These are phyloP conservation scores for Amniculicola lignicola DNA, from an alignment of 495 filamentous ascomycete genomes.

Conservation along the genomic window DNA sequence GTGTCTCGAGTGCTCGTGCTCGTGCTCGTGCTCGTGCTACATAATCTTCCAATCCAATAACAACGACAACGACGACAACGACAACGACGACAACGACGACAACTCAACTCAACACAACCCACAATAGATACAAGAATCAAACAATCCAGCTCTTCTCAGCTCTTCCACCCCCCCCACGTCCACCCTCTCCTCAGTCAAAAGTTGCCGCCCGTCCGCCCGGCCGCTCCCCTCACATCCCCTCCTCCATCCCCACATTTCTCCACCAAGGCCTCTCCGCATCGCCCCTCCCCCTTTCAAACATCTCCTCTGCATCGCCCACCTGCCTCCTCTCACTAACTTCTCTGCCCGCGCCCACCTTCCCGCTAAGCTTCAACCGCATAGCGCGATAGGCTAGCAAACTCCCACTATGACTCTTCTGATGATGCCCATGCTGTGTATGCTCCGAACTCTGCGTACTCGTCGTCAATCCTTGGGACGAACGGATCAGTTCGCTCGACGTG, in stretches of 20 bases:
- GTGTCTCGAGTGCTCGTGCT: neutral
- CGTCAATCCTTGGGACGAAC: conserved; percentile 78
- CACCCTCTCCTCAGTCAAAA: neutral
- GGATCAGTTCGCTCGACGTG: conserved; percentile 42
- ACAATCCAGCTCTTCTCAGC: neutral
- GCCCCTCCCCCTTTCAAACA: too few species aligned
- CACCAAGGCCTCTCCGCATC: conserved; percentile 45
- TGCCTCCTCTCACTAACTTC: conserved; percentile 83
- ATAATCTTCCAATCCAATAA: neutral
- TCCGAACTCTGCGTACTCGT: conserved; percentile 22
- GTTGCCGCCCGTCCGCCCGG: neutral
- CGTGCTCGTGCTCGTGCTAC: neutral
- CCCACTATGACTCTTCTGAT: too few species aligned
- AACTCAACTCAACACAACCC: neutral
- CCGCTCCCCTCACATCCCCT: conserved; percentile 34
- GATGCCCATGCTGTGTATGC: too few species aligned
- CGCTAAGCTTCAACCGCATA: conserved; percentile 55
- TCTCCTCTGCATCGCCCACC: conserved; percentile 77
- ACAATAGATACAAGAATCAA: conserved; percentile 25
- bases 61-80: too few species aligned
- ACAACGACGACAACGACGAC: too few species aligned
- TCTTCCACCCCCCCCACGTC: neutral
- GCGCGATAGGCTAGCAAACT: conserved; percentile 39
- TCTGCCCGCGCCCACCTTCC: conserved; percentile 54
- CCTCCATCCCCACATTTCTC: conserved; percentile 43